Conservation (phyloP, 2,329 filamentous ascomycete genomes). For the Ceratocystis lukuohia region DNA sequence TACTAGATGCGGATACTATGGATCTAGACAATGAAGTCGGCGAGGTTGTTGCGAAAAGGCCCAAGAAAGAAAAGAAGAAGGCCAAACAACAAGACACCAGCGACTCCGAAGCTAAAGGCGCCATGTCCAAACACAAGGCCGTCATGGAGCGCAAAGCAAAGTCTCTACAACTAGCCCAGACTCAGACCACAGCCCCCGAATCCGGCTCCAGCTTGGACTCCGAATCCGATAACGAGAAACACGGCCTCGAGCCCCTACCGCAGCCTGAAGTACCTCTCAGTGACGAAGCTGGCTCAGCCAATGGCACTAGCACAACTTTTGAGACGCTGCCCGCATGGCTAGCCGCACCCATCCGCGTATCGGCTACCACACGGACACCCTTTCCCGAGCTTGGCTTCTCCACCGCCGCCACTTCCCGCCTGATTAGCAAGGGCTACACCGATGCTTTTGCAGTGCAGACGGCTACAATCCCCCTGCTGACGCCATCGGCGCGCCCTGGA, state of each 20-base stretch:
- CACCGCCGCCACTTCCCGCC: slow-evolving; percentile 42
- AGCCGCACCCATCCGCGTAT: slow-evolving; percentile 56
- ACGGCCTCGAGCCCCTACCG: slow-evolving; percentile 68
- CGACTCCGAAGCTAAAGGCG: slow-evolving; percentile 7
- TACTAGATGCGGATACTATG: slow-evolving; percentile 3
- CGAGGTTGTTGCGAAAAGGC: slow-evolving; percentile 20
- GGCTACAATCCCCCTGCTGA: slow-evolving; percentile 58
- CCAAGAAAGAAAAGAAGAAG: slow-evolving; percentile 24
- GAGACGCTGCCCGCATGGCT: slow-evolving; percentile 74
- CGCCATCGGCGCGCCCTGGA: slow-evolving; percentile 42
- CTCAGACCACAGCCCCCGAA: slow-evolving; percentile 20
- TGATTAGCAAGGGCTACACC: slow-evolving; percentile 45
- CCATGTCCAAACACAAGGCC: slow-evolving; percentile 21
- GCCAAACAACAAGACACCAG: slow-evolving; percentile 23
- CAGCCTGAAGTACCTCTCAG: slow-evolving; percentile 55
- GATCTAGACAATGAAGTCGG: slow-evolving; percentile 15
- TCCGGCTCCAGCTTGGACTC: slow-evolving; percentile 24
- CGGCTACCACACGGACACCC: slow-evolving; percentile 42
- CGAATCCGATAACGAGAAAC: slow-evolving; percentile 35
- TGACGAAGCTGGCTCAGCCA: slow-evolving; percentile 40
- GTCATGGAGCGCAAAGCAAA: slow-evolving; percentile 24
- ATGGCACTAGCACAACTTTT: slow-evolving; percentile 46
- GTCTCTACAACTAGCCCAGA: slow-evolving; percentile 28
- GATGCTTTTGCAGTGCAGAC: slow-evolving; percentile 35
- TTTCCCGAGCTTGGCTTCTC: slow-evolving; percentile 54